Percentiles rank a stretch among this genome's conserved stretches.
Conservation (phyloP, 192 early-diverging fungal genomes). For the Chytriomyces sp. region DNA sequence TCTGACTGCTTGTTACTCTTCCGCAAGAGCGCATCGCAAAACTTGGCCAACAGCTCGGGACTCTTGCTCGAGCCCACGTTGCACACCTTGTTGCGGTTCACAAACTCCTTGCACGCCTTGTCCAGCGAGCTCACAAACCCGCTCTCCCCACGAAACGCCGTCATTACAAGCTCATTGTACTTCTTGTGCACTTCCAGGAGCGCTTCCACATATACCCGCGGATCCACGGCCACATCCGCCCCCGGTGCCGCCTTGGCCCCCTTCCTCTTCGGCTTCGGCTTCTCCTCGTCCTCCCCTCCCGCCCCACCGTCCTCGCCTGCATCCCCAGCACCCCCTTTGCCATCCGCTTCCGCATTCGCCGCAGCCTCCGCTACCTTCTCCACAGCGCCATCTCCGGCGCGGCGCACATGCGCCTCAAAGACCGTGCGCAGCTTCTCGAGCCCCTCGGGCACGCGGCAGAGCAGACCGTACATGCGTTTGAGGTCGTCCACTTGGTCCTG, state of each 20-base stretch:
- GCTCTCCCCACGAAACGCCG: slow-evolving; percentile 79
- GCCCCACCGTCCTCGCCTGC: slow-evolving; percentile 34
- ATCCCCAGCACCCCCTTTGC: slow-evolving; percentile 48
- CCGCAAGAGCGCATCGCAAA: slow-evolving; percentile 84
- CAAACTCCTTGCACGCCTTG: slow-evolving; percentile 90
- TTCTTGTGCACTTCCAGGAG: slow-evolving; percentile 85
- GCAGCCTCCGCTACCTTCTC: slow-evolving; percentile 67
- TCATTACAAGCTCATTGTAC: slow-evolving; percentile 77
- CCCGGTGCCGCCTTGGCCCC: slow-evolving; percentile 25
- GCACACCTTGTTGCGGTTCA: slow-evolving; percentile 90
- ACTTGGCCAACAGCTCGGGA: slow-evolving; percentile 87
- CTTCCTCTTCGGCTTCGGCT: slow-evolving; percentile 32
- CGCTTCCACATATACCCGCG: slow-evolving; percentile 85
- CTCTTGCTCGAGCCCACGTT: slow-evolving; percentile 68
- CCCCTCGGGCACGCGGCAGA: slow-evolving; percentile 75
- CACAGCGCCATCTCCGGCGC: slow-evolving; percentile 78
- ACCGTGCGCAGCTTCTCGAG: slow-evolving; percentile 76
- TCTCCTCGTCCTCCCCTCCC: slow-evolving; percentile 42
- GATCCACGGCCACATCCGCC: slow-evolving; percentile 54
- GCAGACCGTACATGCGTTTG: slow-evolving; percentile 80
- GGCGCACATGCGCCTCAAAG: slow-evolving; percentile 78
- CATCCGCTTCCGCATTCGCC: slow-evolving; percentile 50
- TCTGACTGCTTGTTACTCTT: slow-evolving; percentile 82
- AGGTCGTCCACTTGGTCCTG: slow-evolving; percentile 87
- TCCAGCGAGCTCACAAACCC: slow-evolving; percentile 90